These are phyloP conservation scores for Zygoascus tannicola DNA, from an alignment of 805 yeast species.

Conservation along the genomic window DNA sequence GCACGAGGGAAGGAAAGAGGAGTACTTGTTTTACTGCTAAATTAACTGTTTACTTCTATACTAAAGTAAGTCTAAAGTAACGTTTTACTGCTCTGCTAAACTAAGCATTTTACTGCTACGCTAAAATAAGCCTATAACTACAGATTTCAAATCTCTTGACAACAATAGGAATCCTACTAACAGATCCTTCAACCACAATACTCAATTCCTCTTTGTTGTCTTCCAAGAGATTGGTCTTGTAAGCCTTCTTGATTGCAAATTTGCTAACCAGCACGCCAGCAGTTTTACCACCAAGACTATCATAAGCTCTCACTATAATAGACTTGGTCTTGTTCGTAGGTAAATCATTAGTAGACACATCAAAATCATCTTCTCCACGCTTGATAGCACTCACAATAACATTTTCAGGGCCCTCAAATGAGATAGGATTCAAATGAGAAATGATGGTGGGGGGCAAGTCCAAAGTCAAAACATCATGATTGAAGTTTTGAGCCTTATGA, in stretches of 20 bases:
- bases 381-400: conserved; percentile 67
- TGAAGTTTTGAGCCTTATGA: conserved; percentile 58
- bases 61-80: too few species aligned
- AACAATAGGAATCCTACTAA: conserved; percentile 30
- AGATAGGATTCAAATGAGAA: conserved; percentile 16
- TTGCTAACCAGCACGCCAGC: conserved; percentile 41
- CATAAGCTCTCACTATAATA: conserved; percentile 67
- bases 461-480: conserved; percentile 30
- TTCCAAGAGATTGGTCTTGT: conserved; percentile 28
- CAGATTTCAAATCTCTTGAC: conserved; percentile 75
- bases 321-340: conserved; percentile 38
- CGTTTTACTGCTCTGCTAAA: too few species aligned
- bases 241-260: conserved; percentile 47
- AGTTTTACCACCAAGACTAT: conserved; percentile 72
- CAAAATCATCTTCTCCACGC: conserved; percentile 73
- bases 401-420: conserved; percentile 42
- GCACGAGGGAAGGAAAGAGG: too few species aligned
- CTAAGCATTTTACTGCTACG: too few species aligned
- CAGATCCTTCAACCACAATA: conserved; percentile 9
- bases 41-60: too few species aligned
- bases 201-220: conserved; percentile 16
- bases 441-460: conserved; percentile 5
- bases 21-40: too few species aligned
- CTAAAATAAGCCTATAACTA: conserved; percentile 47
- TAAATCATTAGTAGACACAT: conserved; percentile 27